Evolutionary conservation across 192 early-diverging fungal species (phyloP).

Genomic region (Gonapodya prolifera): DNA sequence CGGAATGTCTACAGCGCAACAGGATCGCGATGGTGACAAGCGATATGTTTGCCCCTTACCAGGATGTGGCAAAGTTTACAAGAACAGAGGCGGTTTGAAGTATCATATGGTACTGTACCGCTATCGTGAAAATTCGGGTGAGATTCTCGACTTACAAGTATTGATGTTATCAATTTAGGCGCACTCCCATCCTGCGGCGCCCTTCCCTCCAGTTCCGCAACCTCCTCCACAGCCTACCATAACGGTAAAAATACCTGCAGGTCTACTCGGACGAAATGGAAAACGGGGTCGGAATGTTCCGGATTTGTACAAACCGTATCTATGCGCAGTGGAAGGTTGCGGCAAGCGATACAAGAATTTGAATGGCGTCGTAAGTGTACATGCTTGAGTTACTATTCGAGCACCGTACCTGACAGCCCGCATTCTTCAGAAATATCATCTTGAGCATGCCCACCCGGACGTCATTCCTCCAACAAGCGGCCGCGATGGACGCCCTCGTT

Average conservation of each 20-base stretch:
- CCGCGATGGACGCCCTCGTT: not conserved
- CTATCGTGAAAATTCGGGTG: not conserved
- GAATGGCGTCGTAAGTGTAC: constrained; percentile 39
- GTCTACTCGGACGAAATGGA: constrained; percentile 29
- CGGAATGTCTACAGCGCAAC: not conserved
- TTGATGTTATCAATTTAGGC: not conserved
- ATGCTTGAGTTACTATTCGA: not conserved
- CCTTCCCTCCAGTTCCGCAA: not conserved
- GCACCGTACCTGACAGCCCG: not conserved
- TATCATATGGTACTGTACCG: not conserved
- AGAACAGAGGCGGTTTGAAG: constrained; percentile 2
- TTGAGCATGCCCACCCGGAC: not conserved
- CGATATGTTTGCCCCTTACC: not conserved
- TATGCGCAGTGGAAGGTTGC: constrained; percentile 53
- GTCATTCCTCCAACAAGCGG: not conserved
- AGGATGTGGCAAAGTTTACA: constrained; percentile 3
- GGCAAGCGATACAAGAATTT: constrained; percentile 67
- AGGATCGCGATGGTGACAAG: not conserved
- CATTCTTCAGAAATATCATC: not conserved
- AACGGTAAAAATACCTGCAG: constrained; percentile 14
- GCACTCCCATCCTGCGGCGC: not conserved
- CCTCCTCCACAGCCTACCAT: not conserved
- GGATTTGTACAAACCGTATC: constrained; percentile 37
- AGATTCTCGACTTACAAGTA: not conserved
- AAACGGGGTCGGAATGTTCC: constrained; percentile 13